Evolutionary conservation across 2,329 filamentous ascomycete genomes (phyloP).

Genomic region (Pestalotiopsis sp.): DNA sequence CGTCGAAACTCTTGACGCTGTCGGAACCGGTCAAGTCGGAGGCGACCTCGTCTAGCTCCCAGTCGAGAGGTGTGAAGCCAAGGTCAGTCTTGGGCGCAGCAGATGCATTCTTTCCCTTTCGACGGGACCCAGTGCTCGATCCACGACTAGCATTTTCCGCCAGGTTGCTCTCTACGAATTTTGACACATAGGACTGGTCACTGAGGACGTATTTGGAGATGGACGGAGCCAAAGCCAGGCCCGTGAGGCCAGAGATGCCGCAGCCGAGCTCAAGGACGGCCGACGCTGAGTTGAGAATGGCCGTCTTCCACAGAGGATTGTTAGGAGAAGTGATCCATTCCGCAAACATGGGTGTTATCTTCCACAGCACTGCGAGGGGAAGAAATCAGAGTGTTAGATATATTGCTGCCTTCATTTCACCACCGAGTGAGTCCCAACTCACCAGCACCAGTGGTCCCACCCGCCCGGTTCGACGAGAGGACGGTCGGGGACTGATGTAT

Average conservation of each 20-base stretch:
- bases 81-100: conserved; percentile 40
- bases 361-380: conserved; percentile 73
- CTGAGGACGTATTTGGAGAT: conserved; percentile 75
- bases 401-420: conserved; percentile 36
- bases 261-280: conserved; percentile 82
- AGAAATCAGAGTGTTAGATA: not conserved
- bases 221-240: conserved; percentile 63
- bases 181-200: conserved; percentile 84
- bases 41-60: conserved; percentile 70
- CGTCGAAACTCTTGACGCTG: conserved; percentile 58
- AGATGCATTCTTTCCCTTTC: conserved; percentile 19
- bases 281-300: conserved; percentile 55
- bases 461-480: conserved; percentile 73
- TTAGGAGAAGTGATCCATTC: conserved; percentile 69
- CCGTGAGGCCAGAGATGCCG: conserved; percentile 81
- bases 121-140: conserved; percentile 13
- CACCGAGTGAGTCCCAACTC: conserved; percentile 49
- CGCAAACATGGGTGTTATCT: conserved; percentile 81
- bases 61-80: conserved; percentile 70
- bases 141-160: conserved; percentile 53
- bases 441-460: conserved; percentile 75
- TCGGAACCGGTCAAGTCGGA: conserved; percentile 38
- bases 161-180: conserved; percentile 76
- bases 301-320: conserved; percentile 63
- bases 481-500: conserved; percentile 85